Base-by-base conservation (phyloP, 305 asterid genomes). In the Ilex paraguariensis region DNA sequence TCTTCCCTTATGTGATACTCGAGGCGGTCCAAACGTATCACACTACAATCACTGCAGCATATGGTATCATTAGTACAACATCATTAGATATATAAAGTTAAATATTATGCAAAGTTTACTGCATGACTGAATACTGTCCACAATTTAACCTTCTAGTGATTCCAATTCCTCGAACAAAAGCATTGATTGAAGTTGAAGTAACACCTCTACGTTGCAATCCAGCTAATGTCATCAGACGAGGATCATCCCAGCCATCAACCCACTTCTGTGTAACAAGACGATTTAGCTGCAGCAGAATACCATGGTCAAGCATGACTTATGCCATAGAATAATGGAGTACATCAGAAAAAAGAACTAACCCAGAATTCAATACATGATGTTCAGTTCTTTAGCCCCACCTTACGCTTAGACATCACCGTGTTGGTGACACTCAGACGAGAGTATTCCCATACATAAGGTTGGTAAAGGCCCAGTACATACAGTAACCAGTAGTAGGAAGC, bases 161-260 rank as follows among this genome's bases (percentile, higher is more conserved):
- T 57, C 96, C 98, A 70, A 90, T 85, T 66, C 95, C 96, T 63
- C 90, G 87, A 56, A 87, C 92, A 68, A 93, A 93, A 66, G 88
- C 65, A 75, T 93, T 93, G 62, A 93, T 93, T 62, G 98, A 76
- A 75, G 88, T 67, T 68, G 96, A 73, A 56, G 95, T 87, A 57
- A 90, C 91, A 59, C 98, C 98, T 83, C 98, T 85, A 64, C 96
- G 92, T 60, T 87, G 79, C 74, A 93, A 78, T 48, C 96, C 97
- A 73, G 96, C 88, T 28, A 93, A 91, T 33, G 98, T 90, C 97
- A 93, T 85, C 61, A 93, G 78, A 62, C 97, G 95, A 62, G 98
- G 98, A 77, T 93, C 97, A 77, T 93, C 97, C 97, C 97, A 93
- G 54, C 95, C 92, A 74, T 93, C 94, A 17, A 90, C 96, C 83